Percentiles rank a stretch among this genome's conserved stretches.
phyloP scores from a whole-genome alignment of 768 basidiomycete species.

The Agrocybe pediades region DNA sequence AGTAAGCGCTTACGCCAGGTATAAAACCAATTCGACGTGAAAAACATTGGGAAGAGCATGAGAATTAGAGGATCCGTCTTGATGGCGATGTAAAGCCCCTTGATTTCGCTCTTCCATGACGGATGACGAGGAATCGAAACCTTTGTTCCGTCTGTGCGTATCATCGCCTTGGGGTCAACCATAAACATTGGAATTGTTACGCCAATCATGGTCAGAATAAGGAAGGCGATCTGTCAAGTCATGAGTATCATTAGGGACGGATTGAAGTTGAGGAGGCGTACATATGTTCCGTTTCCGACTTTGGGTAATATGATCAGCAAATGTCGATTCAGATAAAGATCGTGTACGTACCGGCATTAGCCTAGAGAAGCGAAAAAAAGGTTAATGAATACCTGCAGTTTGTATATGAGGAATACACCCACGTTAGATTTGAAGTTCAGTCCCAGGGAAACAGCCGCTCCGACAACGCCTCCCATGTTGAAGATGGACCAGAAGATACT shows the following conservation, averaged over 20 bases:
- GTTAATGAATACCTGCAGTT: neutral
- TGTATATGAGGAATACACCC: conserved; percentile 18
- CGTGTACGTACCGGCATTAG: conserved; percentile 44
- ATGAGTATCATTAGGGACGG: neutral
- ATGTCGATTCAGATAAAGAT: too few relatives aligned
- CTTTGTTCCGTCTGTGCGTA: conserved; percentile 75
- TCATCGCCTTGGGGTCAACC: conserved; percentile 70
- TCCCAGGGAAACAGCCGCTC: conserved; percentile 73
- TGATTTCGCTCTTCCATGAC: conserved; percentile 77
- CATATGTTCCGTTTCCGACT: conserved; percentile 79
- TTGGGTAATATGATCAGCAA: neutral
- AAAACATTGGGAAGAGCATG: conserved; percentile 86
- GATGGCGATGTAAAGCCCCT: conserved; percentile 67
- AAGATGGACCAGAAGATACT: conserved; percentile 86
- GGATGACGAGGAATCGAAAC: conserved; percentile 64
- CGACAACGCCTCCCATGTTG: conserved; percentile 80
- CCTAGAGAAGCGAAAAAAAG: conserved; percentile 25
- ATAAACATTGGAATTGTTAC: conserved; percentile 69
- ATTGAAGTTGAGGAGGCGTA: conserved; percentile 31
- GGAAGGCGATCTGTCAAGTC: conserved; percentile 67
- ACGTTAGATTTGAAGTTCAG: conserved; percentile 68
- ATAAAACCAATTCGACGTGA: conserved; percentile 84
- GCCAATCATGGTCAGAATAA: conserved; percentile 71
- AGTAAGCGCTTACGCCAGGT: conserved; percentile 67
- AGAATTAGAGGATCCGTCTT: conserved; percentile 72